Percentiles rank a stretch among this genome's conserved stretches.
Conservation (phyloP, 257 asterid species). For the Solanum medicagineum region DNA sequence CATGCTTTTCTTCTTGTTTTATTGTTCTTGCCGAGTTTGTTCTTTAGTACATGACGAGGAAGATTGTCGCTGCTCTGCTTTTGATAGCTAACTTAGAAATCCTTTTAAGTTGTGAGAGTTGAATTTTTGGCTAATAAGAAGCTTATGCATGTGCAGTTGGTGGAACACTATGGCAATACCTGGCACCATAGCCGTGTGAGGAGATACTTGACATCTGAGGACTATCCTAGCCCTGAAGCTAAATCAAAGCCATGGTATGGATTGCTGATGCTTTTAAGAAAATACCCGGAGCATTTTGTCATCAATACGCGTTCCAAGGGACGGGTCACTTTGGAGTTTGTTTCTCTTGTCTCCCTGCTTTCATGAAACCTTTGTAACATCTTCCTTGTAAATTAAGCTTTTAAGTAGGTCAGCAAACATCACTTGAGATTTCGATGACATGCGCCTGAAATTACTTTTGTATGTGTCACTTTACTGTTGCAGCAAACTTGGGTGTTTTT, state of each 20-base stretch:
- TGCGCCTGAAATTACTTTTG: background rate
- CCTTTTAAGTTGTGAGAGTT: background rate
- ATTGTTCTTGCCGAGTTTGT: background rate
- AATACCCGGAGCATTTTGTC: constrained; percentile 88
- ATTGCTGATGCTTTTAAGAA: constrained; percentile 68
- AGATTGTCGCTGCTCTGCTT: background rate
- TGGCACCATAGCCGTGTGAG: constrained; percentile 95
- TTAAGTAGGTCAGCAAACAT: background rate
- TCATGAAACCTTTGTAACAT: constrained; percentile 22
- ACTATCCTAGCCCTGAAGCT: constrained; percentile 49
- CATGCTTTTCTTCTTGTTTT: background rate
- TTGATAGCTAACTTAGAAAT: background rate
- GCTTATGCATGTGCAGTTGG: constrained; percentile 38
- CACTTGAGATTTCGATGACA: background rate
- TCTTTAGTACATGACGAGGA: background rate
- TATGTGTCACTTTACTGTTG: background rate
- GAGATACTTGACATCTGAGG: constrained; percentile 74
- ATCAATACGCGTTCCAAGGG: constrained; percentile 87
- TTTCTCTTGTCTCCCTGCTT: constrained; percentile 78
- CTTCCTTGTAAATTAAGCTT: background rate
- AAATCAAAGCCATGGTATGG: constrained; percentile 89
- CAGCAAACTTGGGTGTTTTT: background rate
- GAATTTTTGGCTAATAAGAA: background rate
- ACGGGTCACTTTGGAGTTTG: constrained; percentile 58
- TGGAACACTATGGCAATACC: constrained; percentile 48